phyloP scores from a whole-genome alignment of 164 flowering plant species.

The Malania oleifera region DNA sequence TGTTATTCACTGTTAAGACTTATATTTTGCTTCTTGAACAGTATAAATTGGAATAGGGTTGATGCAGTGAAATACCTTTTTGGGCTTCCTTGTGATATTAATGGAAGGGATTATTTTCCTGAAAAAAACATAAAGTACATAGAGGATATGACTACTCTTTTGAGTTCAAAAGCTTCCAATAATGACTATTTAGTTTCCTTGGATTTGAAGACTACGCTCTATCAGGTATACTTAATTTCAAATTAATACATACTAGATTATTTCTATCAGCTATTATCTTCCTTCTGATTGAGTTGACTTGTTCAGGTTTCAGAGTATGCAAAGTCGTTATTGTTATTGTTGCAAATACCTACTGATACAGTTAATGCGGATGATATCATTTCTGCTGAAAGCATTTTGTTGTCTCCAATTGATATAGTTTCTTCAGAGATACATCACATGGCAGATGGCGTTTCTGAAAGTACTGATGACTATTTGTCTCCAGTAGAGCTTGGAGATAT shows the following conservation, averaged over 20 bases:
- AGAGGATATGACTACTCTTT: conserved; percentile 31
- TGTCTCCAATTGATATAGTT: conserved; percentile 19
- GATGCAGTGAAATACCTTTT: conserved; percentile 56
- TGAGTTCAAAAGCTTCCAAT: conserved; percentile 31
- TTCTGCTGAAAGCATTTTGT: conserved; percentile 15
- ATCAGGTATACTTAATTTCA: conserved; percentile 33
- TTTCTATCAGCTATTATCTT: neutral
- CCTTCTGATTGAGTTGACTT: neutral
- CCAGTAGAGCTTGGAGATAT: conserved; percentile 54
- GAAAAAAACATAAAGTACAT: conserved; percentile 50
- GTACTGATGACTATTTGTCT: conserved; percentile 28
- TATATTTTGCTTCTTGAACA: conserved; percentile 25
- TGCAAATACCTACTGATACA: conserved; percentile 42
- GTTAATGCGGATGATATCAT: conserved; percentile 31
- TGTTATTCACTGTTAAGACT: neutral
- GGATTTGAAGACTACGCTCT: conserved; percentile 20
- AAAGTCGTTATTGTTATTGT: conserved; percentile 41
- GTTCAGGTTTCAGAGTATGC: conserved; percentile 51
- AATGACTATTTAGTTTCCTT: conserved; percentile 24
- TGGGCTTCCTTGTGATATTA: conserved; percentile 47
- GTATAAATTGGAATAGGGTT: conserved; percentile 50
- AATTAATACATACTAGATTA: neutral
- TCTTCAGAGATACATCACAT: conserved; percentile 31
- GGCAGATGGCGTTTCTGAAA: conserved; percentile 32
- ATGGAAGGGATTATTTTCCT: conserved; percentile 26